Base-by-base conservation (phyloP, 768 basidiomycete species). In the Russula earlei region DNA sequence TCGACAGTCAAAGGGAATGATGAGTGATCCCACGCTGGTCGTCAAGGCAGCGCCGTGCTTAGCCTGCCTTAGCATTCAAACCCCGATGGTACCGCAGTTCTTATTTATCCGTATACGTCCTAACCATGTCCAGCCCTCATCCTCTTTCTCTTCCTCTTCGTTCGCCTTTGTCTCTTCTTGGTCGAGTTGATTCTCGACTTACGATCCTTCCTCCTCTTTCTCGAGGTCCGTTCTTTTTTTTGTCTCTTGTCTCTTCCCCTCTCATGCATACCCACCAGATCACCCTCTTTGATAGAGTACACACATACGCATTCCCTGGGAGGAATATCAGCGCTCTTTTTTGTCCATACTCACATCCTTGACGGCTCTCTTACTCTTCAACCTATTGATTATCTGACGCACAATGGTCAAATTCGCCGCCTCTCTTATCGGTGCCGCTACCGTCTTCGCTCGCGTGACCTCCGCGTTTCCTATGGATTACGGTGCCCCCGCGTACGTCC, bases 271-370 rank as follows among this genome's bases (percentile, higher is more conserved):
- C n/a, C n/a, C n/a, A n/a, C n/a, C 67, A 81, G 80, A 80, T 79
- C 77, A 76, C 73, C 74, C 79, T 83, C 83, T 85, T 85, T 78
- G 83, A 83, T 70, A 85, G 83, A 83, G 79, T 72, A 67, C 66
- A 67, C 68, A 68, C 72, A 70, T 72, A 68, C 4, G 72, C 72
- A 65, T 74, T 77, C 82, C 80, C 77, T 81, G 71, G 81, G 77
- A 80, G 82, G 82, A 79, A 67, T 65, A 62, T 68, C 68, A 73
- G 68, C 67, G 71, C 71, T 68, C 67, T 63, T 55, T 69, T 67
- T 69, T 15, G 71, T 72, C 66, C 71, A 71, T 55, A 67, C 65
- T 72, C 73, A 72, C 73, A 72, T 74, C 70, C 8, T 75, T 71
- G 65, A 77, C 78, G 73, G 73, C 77, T 68, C 65, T 59, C 53